Base-by-base conservation (phyloP, 495 filamentous ascomycete species). In the Poronia punctata region DNA sequence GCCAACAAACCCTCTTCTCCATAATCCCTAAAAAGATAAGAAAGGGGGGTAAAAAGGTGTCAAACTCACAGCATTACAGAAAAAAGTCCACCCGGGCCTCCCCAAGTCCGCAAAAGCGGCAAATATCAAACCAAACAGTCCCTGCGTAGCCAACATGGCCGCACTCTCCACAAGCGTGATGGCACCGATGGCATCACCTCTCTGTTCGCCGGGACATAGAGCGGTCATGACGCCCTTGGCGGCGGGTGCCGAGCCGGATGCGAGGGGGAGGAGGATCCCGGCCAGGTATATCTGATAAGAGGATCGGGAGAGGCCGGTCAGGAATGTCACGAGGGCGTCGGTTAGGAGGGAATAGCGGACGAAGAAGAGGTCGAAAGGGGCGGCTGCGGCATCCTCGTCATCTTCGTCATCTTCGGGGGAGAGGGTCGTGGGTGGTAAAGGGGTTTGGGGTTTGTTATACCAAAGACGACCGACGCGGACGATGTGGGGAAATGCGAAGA, bases 181-280 rank as follows among this genome's bases (percentile, higher is more conserved):
- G 0, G 71, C 75, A 34, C 68, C 70, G n/a, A 79, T 57, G 0
- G 74, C 74, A 41, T 79, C 74, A 1, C 63, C 59, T 17, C 73
- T 61, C 38, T 70, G 56, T 5, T 54, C 54, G 2, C 65, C 46
- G 3, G 68, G 42, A 26, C 71, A 72, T 65, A 79, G 65, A 28
- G 74, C 69, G 11, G 74, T 65, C 57, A 79, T 74, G 21, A 74
- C 72, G 12, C 75, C 75, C 37, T 78, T 79, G 10, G 74, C 70
- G 0, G 74, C 72, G 2, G 74, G 63, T 1, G 72, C 74, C 0
- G 74, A 69, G 0, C 75, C 75, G 0, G 74, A 72, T 1, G 67
- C 75, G 20, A 79, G 67, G 0, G 75, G 75, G 1, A 79, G 51
- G n/a, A 71, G 35, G 39, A 64, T 62, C 0, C 66, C 62, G 11